Evolutionary conservation across 2,329 filamentous ascomycete species (phyloP).

Genomic region (Dothideomycetidae sp.): DNA sequence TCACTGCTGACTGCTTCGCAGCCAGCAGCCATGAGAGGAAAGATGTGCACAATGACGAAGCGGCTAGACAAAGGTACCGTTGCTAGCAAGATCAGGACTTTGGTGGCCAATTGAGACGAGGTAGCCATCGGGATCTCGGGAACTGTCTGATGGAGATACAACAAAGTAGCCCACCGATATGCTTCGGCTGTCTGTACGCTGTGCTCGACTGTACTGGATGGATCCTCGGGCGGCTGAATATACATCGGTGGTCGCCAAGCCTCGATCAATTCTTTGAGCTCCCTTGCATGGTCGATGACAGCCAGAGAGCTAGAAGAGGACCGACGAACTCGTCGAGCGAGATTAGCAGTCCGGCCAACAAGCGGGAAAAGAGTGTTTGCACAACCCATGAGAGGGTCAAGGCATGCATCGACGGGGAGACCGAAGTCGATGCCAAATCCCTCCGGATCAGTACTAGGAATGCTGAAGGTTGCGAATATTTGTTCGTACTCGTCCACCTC

Average conservation of each 20-base stretch:
- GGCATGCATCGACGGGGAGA: conserved; percentile 33
- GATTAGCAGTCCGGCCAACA: conserved; percentile 49
- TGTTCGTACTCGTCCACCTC: conserved; percentile 41
- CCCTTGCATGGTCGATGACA: conserved; percentile 48
- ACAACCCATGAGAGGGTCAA: conserved; percentile 61
- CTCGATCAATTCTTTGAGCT: conserved; percentile 46
- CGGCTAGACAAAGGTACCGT: conserved; percentile 49
- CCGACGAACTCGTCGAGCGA: conserved; percentile 48
- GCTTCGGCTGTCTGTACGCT: conserved; percentile 53
- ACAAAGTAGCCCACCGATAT: conserved; percentile 51
- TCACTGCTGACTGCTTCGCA: conserved; percentile 47
- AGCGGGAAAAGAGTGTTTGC: conserved; percentile 53
- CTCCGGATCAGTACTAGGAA: conserved; percentile 9
- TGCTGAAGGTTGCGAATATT: conserved; percentile 21
- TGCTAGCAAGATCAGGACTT: conserved; percentile 46
- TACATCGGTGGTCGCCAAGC: conserved; percentile 44
- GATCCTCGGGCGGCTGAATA: conserved; percentile 50
- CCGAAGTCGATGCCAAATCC: conserved; percentile 26
- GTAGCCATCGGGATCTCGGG: conserved; percentile 48
- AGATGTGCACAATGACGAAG: conserved; percentile 54
- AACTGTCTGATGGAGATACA: conserved; percentile 54
- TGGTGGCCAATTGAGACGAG: conserved; percentile 45
- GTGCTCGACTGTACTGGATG: conserved; percentile 46
- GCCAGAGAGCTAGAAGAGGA: conserved; percentile 43
- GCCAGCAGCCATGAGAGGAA: conserved; percentile 52